Conservation (phyloP, 2,329 filamentous ascomycete genomes). For the Coniella vitis region DNA sequence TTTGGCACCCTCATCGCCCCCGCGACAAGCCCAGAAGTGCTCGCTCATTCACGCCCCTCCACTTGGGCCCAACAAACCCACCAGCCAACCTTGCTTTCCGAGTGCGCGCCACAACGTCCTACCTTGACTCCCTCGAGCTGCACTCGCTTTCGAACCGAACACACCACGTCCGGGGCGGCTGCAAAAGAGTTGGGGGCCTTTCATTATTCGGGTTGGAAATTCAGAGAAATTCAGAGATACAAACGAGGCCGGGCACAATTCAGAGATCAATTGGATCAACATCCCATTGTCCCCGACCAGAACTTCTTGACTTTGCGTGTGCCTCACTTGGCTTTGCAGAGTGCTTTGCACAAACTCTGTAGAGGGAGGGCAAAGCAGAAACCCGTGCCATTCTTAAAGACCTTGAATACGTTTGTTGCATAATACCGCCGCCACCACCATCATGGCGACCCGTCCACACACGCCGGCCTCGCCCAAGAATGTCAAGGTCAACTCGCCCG, state of each 20-base stretch:
- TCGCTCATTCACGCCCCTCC: not conserved
- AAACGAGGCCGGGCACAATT: conserved; percentile 6
- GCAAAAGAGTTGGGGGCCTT: not conserved
- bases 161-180: not conserved
- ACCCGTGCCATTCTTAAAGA: not conserved
- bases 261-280: conserved; percentile 2
- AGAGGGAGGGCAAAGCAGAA: not conserved
- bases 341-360: not conserved
- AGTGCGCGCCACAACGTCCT: not conserved
- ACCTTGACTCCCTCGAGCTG: not conserved
- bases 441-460: conserved; percentile 41
- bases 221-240: not conserved
- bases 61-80: not conserved
- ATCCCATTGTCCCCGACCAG: conserved; percentile 10
- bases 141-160: not conserved
- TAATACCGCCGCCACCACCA: conserved; percentile 5
- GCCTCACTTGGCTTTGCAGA: not conserved
- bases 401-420: not conserved
- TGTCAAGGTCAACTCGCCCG: conserved; percentile 52
- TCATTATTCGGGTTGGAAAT: not conserved
- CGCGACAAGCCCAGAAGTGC: not conserved
- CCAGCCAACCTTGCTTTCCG: not conserved
- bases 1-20: not conserved
- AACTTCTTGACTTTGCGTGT: conserved; percentile 1
- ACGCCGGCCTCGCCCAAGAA: conserved; percentile 49